phyloP scores from a whole-genome alignment of 2,329 filamentous ascomycete genomes.

The Curvularia spicifera region DNA sequence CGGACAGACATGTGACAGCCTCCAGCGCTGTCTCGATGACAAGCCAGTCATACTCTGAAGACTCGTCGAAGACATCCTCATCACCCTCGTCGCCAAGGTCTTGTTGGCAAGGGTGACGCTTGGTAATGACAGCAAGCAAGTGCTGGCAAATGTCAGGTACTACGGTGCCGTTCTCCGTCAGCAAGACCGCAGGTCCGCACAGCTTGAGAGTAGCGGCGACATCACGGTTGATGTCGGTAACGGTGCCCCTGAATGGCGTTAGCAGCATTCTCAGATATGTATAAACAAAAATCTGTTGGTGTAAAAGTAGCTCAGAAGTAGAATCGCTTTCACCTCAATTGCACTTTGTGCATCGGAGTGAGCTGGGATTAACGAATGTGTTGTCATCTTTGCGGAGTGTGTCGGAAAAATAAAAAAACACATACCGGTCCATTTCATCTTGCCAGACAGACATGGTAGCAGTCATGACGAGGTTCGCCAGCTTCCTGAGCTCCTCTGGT shows the following conservation, averaged over 20 bases:
- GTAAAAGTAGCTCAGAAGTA: constrained; percentile 62
- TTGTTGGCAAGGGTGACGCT: constrained; percentile 90
- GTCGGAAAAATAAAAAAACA: constrained; percentile 42
- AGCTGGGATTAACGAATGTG: constrained; percentile 96
- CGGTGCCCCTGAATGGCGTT: constrained; percentile 68
- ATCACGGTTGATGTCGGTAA: constrained; percentile 95
- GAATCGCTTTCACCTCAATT: constrained; percentile 87
- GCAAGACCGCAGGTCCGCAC: constrained; percentile 84
- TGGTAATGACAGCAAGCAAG: constrained; percentile 80
- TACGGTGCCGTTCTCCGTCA: constrained; percentile 67
- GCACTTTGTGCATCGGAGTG: constrained; percentile 91
- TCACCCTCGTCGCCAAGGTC: constrained; percentile 83
- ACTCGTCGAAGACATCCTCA: constrained; percentile 71
- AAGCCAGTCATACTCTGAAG: constrained; percentile 97
- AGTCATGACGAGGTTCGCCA: constrained; percentile 83
- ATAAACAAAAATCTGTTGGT: constrained; percentile 34
- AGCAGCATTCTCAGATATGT: constrained; percentile 22
- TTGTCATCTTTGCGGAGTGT: constrained; percentile 71
- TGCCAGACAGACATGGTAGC: constrained; percentile 85
- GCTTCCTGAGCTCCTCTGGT: constrained; percentile 78
- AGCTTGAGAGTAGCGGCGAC: constrained; percentile 88
- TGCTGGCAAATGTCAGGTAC: constrained; percentile 79
- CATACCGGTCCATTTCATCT: constrained; percentile 92
- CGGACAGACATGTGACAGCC: constrained; percentile 82
- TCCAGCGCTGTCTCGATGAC: constrained; percentile 94